phyloP scores from a whole-genome alignment of 805 yeast species.

The Pichia cephalocereana region DNA sequence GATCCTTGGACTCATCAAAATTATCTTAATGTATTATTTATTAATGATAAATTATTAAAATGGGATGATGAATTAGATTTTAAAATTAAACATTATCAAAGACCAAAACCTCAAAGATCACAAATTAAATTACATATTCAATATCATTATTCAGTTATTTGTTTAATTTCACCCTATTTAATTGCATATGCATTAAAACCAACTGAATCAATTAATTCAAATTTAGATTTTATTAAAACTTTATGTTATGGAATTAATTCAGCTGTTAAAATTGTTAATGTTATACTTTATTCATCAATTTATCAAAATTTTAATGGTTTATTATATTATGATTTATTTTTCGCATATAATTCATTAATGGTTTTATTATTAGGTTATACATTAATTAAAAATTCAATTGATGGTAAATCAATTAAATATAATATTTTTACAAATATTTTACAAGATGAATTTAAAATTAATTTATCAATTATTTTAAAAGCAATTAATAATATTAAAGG shows the following conservation, averaged over 20 bases:
- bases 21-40: constrained; percentile 23
- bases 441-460: constrained; percentile 3
- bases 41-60: constrained; percentile 20
- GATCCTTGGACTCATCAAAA: constrained; percentile 25
- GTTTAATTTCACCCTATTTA: constrained; percentile 27
- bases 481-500: constrained; percentile 12
- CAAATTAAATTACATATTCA: constrained; percentile 25
- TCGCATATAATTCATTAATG: constrained; percentile 29
- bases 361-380: constrained; percentile 27
- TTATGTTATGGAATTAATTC: constrained; percentile 26
- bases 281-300: constrained; percentile 15
- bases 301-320: constrained; percentile 23
- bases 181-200: constrained; percentile 21
- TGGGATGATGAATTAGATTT: constrained; percentile 19
- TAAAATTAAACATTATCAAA: constrained; percentile 8
- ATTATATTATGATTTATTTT: constrained; percentile 27
- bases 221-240: constrained; percentile 23
- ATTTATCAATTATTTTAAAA: constrained; percentile 7
- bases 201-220: constrained; percentile 16
- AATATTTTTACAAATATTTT: constrained; percentile 8
- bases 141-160: constrained; percentile 24
- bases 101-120: constrained; percentile 18
- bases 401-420: constrained; percentile 1
- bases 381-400: constrained; percentile 10
- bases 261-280: constrained; percentile 21